Base-by-base conservation (phyloP, 257 asterid genomes). In the Rehmannia glutinosa region DNA sequence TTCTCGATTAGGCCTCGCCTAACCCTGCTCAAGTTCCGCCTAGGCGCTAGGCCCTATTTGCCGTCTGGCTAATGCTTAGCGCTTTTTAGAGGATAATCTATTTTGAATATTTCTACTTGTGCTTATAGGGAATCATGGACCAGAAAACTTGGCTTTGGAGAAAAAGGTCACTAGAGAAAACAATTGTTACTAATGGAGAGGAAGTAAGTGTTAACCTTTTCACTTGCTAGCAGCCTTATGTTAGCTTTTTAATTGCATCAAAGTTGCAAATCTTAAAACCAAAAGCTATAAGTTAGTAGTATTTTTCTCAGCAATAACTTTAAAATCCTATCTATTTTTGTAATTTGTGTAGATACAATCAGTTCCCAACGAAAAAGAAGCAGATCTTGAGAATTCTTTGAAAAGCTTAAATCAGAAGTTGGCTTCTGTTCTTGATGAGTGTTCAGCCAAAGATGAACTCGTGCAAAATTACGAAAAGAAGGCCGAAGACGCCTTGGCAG, bases 141-240 rank as follows among this genome's bases (percentile, higher is more conserved):
- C 96, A 89, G 74, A 92, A 86, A 80, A 49, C 80, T 30, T 89
- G 98, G 98, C 83, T 89, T 3, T 89, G 98, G 97, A 87, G 78
- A 62, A 92, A 81, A 66, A 80, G 78, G 71, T 75, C 87, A 23
- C 76, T 89, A 1, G 97, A 87, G 87, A 89, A 92, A 81, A 75
- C 83, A 2, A 77, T 86, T 56, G 84, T 86, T 67, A 76, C 89
- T 58, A 82, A 7, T 79, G 84, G 66, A 55, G 89, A 83, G 7
- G 96, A 82, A 86, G 98, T 90, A 87, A 67, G 73, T 32, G 3
- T 11, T 2, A 16, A 47, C 6, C 15, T 5, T 47, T 47, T 47
- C 17, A 4, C 6, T 46, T 38, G 43, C n/a, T n/a, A n/a, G n/a
- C n/a, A n/a, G n/a, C n/a, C 43, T 6, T 38, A 1, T 38, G 8